Conservation (phyloP, 768 basidiomycete genomes). For the Leccinum ochraceum region DNA sequence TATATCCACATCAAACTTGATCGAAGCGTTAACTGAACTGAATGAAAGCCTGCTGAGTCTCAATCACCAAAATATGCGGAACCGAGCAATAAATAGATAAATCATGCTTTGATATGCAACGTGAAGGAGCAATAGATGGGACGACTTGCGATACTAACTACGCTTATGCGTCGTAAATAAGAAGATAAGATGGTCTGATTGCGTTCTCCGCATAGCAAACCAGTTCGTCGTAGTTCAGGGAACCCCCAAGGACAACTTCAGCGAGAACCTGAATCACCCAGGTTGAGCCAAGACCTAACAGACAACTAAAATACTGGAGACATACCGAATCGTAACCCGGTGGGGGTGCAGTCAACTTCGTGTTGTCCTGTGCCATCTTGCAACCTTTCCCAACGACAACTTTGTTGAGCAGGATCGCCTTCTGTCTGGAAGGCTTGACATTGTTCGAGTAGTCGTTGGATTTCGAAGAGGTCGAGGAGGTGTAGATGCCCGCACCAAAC, state of each 20-base stretch:
- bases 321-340: constrained; percentile 66
- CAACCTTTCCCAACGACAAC: constrained; percentile 71
- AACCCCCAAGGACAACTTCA: constrained; percentile 55
- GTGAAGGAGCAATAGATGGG: background rate
- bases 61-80: background rate
- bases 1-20: background rate
- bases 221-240: constrained; percentile 70
- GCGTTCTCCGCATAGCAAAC: constrained; percentile 73
- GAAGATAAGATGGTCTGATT: constrained; percentile 68
- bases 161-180: constrained; percentile 57
- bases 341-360: constrained; percentile 56
- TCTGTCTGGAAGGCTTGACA: constrained; percentile 51
- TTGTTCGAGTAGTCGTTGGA: constrained; percentile 73
- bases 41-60: background rate
- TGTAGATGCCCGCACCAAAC: constrained; percentile 72
- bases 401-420: constrained; percentile 73
- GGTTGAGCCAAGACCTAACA: background rate
- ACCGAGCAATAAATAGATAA: constrained; percentile 16
- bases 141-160: background rate
- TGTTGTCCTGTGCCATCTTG: constrained; percentile 62
- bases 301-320: constrained; percentile 6
- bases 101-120: background rate
- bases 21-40: too few species aligned
- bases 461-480: constrained; percentile 80
- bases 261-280: constrained; percentile 54